Evolutionary conservation across 441 rosid species (phyloP), one percentile per base, ranked within the genome.

Genomic region (Sinapis alba): DNA sequence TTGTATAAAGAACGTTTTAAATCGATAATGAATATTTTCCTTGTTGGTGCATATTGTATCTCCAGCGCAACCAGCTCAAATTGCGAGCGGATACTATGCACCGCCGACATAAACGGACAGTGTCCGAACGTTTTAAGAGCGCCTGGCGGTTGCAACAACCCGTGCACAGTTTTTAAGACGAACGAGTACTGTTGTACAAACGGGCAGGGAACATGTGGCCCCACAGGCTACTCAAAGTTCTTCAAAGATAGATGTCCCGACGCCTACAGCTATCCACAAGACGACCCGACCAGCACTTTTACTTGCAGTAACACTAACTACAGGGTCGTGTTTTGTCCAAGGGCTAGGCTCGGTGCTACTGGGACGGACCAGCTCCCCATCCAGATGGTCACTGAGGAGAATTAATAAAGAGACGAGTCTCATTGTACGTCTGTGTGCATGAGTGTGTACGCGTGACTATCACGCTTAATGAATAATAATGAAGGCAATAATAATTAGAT

Each of bases 261-360:
- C 79, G 85, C 93, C 12, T 87, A 84, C 41, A 86, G 91, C 51
- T 87, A 84, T 13, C 90, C 93, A n/a, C 74, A 86, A 26, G 91
- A 87, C 60, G 90, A 87, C 20, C 84, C 79, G 5, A 21, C 85
- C 2, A 87, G 91, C 60, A 76, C 83, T 47, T 86, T 88, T 47
- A 84, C 90, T 54, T 89, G 90, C 60, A 68, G 79, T 23, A 61
- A 82, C 20, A 78, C 88, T 13, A 75, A 83, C 57, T 89, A 78
- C 53, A 68, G 81, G n/a, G 78, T 78, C 53, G 77, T 72, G 51
- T 78, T 78, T 53, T 72, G 81, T 66, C 70, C 81, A 53, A 20
- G 59, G 6, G 45, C 68, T 65, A 54, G 65, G 12, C n/a, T 69
- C 20, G 36, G 20, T 53, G 18, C 27, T 23, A 30, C 23, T 2